Evolutionary conservation across 192 early-diverging fungal genomes (phyloP).

Genomic region (Phlyctochytrium arcticum): DNA sequence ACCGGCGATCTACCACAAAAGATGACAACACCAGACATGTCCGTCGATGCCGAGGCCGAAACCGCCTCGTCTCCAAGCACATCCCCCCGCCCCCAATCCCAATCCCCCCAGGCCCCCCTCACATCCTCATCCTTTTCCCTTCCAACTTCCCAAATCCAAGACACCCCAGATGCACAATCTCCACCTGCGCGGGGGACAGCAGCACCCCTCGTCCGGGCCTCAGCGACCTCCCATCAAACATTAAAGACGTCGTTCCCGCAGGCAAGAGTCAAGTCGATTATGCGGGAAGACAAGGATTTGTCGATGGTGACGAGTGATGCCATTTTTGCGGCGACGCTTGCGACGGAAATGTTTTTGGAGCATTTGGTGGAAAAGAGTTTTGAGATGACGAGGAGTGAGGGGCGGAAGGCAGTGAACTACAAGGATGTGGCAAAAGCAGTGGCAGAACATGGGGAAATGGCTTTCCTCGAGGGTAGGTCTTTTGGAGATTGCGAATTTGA

Average conservation of each 20-base stretch:
- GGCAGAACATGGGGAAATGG: conserved; percentile 3
- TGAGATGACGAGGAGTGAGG: not conserved
- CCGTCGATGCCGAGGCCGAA: too few relatives aligned
- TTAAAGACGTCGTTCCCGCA: conserved; percentile 24
- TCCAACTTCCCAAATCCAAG: too few relatives aligned
- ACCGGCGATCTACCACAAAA: too few relatives aligned
- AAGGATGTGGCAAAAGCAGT: conserved; percentile 14
- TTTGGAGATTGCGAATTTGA: not conserved
- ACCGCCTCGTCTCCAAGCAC: too few relatives aligned
- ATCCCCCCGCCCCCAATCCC: not conserved
- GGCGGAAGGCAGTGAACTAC: conserved; percentile 12
- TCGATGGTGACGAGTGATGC: conserved; percentile 3
- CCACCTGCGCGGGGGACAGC: too few relatives aligned
- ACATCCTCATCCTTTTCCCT: too few relatives aligned
- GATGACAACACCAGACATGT: too few relatives aligned
- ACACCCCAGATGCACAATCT: too few relatives aligned
- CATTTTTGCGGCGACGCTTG: conserved; percentile 18
- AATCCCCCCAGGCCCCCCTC: too few relatives aligned
- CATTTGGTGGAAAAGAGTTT: conserved; percentile 8
- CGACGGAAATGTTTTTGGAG: conserved; percentile 29
- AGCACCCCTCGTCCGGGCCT: too few relatives aligned
- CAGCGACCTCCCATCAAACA: not conserved
- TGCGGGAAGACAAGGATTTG: conserved; percentile 20
- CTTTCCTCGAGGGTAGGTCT: conserved; percentile 6
- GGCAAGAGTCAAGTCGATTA: conserved; percentile 26